Evolutionary conservation across 306 rosid species (phyloP).

Genomic region (Dalbergia cultrata): DNA sequence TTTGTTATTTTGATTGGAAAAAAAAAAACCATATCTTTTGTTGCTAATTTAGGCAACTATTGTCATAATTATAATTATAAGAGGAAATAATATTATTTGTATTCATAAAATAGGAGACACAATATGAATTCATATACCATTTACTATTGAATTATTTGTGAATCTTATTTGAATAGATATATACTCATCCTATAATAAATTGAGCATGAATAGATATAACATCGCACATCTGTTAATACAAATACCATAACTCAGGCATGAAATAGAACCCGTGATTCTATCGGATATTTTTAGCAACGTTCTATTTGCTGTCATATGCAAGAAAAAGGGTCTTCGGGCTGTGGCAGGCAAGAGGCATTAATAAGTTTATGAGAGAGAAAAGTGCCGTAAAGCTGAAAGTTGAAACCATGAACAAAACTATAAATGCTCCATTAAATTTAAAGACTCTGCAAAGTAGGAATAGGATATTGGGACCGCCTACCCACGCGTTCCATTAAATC

Average conservation of each 20-base stretch:
- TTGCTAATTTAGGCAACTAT: not conserved
- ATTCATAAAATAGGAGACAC: no score
- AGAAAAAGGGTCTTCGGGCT: not conserved
- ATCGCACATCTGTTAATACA: no score
- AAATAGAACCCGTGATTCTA: not conserved
- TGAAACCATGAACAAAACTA: not conserved
- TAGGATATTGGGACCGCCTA: not conserved
- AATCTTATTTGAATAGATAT: no score
- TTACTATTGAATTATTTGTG: no score
- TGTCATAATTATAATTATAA: no score
- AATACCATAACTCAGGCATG: no score
- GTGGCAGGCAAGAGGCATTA: not conserved
- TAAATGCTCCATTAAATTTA: slow-evolving; percentile 1
- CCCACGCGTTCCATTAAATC: not conserved
- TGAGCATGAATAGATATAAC: no score
- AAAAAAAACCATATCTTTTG: not conserved
- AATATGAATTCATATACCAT: no score
- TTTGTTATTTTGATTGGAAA: no score
- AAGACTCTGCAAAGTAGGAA: not conserved
- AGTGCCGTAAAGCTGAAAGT: not conserved
- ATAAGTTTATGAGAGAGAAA: not conserved
- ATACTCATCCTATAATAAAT: no score
- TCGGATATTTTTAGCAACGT: not conserved
- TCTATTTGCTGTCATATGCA: not conserved
- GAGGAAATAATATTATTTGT: no score